Evolutionary conservation across 2,329 filamentous ascomycete genomes (phyloP), one percentile per base, ranked within the genome.

Genomic region (Penicillium sp.): DNA sequence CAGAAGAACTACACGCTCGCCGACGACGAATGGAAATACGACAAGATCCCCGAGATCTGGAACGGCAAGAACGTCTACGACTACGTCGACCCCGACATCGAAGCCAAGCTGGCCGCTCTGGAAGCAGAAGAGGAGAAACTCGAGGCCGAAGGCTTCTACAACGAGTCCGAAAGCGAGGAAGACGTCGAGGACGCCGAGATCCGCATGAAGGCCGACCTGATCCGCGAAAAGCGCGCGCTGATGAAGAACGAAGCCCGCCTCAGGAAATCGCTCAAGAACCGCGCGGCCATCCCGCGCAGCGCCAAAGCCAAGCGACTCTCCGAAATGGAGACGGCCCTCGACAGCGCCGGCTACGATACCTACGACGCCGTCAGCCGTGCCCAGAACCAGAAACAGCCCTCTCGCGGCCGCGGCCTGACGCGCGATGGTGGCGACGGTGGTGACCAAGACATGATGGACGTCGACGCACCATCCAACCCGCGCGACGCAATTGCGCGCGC

Each of bases 61-160:
- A 87, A 97, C 69, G 94, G 94, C 74, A 92, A 93, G 82, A 99
- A 99, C 73, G 90, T 99, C 57, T 94, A 93, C 77, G 94, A 99
- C 75, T 99, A 90, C 74, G 86, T 99, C 68, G 94, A 97, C 68
- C 92, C 93, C 1, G 95, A 99, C 56, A 99, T 99, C 70, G 94
- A 96, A 68, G 83, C 86, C 64, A 97, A 96, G 79, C 83, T 99
- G 50, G 87, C 88, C 52, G 91, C 91, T 56, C 82, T 99, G 33
- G 94, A 99, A 74, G 92, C 92, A 61, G 95, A 99, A 71, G 94
- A 99, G 74, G 93, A 96, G 77, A 88, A 88, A 66, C 84, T 97
- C 14, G 89, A 97, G 74, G 87, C 85, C 7, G 90, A 96, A 62
- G 94, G 94, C 59, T 96, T 89, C 81, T 99, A 99, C 76, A 90